Evolutionary conservation across 805 yeast genomes (phyloP).

Genomic region (Lachancea dasiensis): DNA sequence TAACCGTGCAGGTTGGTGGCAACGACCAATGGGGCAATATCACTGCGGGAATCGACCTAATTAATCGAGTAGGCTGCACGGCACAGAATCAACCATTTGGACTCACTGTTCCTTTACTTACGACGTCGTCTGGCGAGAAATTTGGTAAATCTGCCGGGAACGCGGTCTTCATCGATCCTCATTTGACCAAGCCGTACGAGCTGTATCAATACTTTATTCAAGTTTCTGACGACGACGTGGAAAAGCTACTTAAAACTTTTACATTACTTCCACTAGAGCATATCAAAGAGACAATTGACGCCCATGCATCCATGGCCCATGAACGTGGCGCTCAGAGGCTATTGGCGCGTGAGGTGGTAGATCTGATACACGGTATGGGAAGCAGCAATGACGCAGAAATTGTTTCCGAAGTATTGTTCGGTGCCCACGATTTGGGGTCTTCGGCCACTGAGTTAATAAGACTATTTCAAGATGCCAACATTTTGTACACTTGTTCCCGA

Average conservation of each 20-base stretch:
- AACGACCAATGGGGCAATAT: slow-evolving; percentile 98
- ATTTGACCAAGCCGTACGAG: slow-evolving; percentile 72
- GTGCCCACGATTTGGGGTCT: slow-evolving; percentile 5
- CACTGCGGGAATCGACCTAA: slow-evolving; percentile 89
- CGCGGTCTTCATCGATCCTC: slow-evolving; percentile 78
- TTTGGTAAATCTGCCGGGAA: slow-evolving; percentile 97
- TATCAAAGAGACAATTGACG: slow-evolving; percentile 46
- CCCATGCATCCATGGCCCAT: slow-evolving; percentile 57
- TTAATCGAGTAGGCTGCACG: slow-evolving; percentile 46
- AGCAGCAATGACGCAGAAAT: slow-evolving; percentile 61
- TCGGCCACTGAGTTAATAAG: slow-evolving; percentile 14
- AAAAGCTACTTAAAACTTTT: slow-evolving; percentile 62
- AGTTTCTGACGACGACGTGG: slow-evolving; percentile 70
- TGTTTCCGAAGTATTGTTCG: slow-evolving; percentile 61
- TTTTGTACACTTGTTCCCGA: slow-evolving; percentile 18
- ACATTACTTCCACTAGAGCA: slow-evolving; percentile 66
- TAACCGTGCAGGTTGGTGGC: slow-evolving; percentile 84
- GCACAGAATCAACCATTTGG: slow-evolving; percentile 46
- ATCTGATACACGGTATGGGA: slow-evolving; percentile 79
- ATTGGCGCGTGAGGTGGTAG: slow-evolving; percentile 80
- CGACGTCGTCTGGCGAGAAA: slow-evolving; percentile 85
- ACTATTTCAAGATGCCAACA: slow-evolving; percentile 19
- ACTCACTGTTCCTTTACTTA: slow-evolving; percentile 81
- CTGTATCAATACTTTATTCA: slow-evolving; percentile 82
- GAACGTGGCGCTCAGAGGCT: slow-evolving; percentile 65